phyloP scores from a whole-genome alignment of 1,284 basidiomycete genomes.

The Puccinia coronata region DNA sequence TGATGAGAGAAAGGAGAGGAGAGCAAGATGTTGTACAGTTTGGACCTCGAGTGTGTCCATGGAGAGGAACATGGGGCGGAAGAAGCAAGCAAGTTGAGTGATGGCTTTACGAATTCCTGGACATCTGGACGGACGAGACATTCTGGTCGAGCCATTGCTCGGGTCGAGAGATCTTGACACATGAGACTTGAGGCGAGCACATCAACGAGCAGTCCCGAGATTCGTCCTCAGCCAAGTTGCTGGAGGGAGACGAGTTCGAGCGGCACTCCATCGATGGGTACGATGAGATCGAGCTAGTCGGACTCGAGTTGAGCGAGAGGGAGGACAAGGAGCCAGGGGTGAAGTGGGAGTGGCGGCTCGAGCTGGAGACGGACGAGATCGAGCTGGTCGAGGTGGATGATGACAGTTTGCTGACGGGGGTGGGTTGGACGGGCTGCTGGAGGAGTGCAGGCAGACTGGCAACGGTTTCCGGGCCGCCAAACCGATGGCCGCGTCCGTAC shows the following conservation, averaged over 20 bases:
- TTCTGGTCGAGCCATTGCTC: neutral
- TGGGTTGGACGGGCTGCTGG: neutral
- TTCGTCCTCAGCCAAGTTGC: neutral
- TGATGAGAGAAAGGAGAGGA: no score
- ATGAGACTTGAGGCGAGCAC: conserved; percentile 22
- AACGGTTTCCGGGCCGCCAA: conserved; percentile 47
- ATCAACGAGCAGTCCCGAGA: conserved; percentile 11
- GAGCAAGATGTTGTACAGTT: no score
- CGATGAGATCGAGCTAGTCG: conserved; percentile 34
- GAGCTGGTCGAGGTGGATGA: conserved; percentile 36
- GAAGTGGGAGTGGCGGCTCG: conserved; percentile 21
- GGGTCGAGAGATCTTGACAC: neutral
- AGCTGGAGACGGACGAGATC: conserved; percentile 19
- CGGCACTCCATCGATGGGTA: conserved; percentile 27
- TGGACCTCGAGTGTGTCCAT: no score
- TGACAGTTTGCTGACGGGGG: conserved; percentile 13
- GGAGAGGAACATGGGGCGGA: no score
- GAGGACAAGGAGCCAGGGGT: conserved; percentile 25
- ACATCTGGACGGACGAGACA: conserved; percentile 23
- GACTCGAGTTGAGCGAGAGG: conserved; percentile 33
- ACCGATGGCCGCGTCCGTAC: conserved; percentile 67
- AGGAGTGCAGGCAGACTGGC: neutral
- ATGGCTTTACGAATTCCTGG: neutral
- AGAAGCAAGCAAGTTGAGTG: no score
- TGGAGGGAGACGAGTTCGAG: conserved; percentile 2